These are phyloP conservation scores for Candida xiaguanensis DNA, from an alignment of 805 yeast species.

Conservation along the genomic window DNA sequence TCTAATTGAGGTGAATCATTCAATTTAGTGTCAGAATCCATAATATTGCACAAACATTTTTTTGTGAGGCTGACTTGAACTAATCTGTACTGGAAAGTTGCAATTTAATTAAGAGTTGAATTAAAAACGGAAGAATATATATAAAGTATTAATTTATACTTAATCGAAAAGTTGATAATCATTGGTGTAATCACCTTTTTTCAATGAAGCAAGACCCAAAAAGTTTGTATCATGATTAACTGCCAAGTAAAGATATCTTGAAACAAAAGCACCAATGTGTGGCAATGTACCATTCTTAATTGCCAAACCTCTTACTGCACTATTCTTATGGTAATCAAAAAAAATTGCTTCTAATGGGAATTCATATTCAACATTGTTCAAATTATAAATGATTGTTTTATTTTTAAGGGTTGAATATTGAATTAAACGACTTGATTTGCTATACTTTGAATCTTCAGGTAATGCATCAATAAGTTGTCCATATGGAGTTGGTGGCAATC, in stretches of 20 bases:
- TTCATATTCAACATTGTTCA: background rate
- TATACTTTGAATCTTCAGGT: background rate
- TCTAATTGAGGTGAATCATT: background rate
- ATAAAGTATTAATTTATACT: too few species aligned
- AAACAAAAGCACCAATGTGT: background rate
- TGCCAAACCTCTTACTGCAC: background rate
- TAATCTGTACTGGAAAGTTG: too few species aligned
- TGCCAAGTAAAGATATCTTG: background rate
- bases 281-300: background rate
- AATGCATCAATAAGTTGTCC: background rate
- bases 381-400: background rate
- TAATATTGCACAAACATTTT: background rate
- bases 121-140: too few species aligned
- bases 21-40: background rate
- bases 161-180: background rate
- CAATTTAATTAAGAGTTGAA: too few species aligned
- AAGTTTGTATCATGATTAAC: background rate
- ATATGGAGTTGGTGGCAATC: background rate
- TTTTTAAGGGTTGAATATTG: background rate
- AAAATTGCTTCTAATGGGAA: slow-evolving; percentile 1
- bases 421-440: background rate
- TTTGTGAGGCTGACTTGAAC: background rate
- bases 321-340: background rate
- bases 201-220: background rate
- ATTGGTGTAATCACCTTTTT: background rate